Conservation (phyloP, 2,329 filamentous ascomycete genomes). For the Diplodia scrobiculata region DNA sequence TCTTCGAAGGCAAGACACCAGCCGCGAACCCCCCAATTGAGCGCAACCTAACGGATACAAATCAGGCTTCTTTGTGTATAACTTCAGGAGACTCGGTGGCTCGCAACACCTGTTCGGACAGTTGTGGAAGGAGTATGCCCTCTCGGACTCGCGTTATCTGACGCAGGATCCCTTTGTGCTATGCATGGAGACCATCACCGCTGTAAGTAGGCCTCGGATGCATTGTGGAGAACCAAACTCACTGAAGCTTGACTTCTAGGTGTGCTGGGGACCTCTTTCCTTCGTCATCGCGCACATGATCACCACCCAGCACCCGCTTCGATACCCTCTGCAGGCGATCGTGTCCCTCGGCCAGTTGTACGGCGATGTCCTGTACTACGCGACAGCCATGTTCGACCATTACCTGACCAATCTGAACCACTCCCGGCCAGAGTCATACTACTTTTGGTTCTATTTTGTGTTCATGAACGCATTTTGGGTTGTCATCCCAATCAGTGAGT, state of each 20-base stretch:
- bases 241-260: slow-evolving; percentile 42
- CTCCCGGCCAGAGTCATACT: slow-evolving; percentile 63
- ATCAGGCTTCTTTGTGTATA: slow-evolving; percentile 60
- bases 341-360: slow-evolving; percentile 66
- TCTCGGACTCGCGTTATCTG: slow-evolving; percentile 84
- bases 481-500: slow-evolving; percentile 60
- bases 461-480: slow-evolving; percentile 70
- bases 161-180: slow-evolving; percentile 80
- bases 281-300: slow-evolving; percentile 60
- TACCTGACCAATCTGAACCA: slow-evolving; percentile 58
- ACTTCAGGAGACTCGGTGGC: slow-evolving; percentile 66
- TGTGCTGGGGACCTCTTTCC: slow-evolving; percentile 64
- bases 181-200: slow-evolving; percentile 83
- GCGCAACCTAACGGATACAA: slow-evolving; percentile 7
- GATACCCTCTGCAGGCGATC: slow-evolving; percentile 62
- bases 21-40: too few relatives aligned
- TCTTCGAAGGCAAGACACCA: slow-evolving; percentile 68
- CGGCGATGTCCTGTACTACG: slow-evolving; percentile 66
- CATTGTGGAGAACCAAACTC: not conserved
- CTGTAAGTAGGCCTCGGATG: slow-evolving; percentile 44
- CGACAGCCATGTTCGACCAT: slow-evolving; percentile 64
- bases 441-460: slow-evolving; percentile 68
- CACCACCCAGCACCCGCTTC: slow-evolving; percentile 56
- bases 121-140: slow-evolving; percentile 89
- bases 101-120: slow-evolving; percentile 76